phyloP scores from a whole-genome alignment of 164 flowering plant species.

The Berberis thunbergii region DNA sequence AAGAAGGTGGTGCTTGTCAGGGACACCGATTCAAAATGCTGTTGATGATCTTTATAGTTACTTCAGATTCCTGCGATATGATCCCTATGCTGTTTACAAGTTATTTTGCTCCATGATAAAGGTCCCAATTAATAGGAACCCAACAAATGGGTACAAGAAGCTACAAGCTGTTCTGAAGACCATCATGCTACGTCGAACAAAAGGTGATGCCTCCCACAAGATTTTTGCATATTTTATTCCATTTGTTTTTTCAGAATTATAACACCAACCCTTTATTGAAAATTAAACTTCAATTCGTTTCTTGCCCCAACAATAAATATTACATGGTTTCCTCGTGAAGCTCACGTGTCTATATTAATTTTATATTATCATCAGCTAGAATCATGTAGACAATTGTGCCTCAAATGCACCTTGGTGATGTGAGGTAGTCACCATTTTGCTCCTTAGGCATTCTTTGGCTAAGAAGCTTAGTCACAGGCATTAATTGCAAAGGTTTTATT shows the following conservation, averaged over 20 bases:
- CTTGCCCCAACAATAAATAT: no score
- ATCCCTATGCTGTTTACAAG: constrained; percentile 60
- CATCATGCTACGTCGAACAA: constrained; percentile 89
- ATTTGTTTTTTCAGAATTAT: neutral
- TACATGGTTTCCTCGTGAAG: no score
- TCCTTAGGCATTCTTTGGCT: no score
- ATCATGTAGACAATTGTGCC: no score
- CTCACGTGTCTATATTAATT: no score
- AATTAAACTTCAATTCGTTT: no score
- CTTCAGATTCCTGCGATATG: constrained; percentile 84
- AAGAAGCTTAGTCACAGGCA: no score
- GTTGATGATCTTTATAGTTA: constrained; percentile 95
- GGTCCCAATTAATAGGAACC: constrained; percentile 51
- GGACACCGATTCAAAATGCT: constrained; percentile 93
- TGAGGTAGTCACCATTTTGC: no score
- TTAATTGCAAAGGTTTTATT: no score
- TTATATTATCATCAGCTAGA: no score
- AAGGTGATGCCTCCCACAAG: constrained; percentile 32
- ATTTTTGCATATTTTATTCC: neutral
- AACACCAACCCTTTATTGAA: neutral
- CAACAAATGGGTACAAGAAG: constrained; percentile 61
- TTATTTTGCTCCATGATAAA: constrained; percentile 59
- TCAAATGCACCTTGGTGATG: no score
- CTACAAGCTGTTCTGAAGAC: constrained; percentile 83
- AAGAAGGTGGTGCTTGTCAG: constrained; percentile 95